Conservation (phyloP, 352 stramenopile genomes). For the Phytophthora kernoviae region DNA sequence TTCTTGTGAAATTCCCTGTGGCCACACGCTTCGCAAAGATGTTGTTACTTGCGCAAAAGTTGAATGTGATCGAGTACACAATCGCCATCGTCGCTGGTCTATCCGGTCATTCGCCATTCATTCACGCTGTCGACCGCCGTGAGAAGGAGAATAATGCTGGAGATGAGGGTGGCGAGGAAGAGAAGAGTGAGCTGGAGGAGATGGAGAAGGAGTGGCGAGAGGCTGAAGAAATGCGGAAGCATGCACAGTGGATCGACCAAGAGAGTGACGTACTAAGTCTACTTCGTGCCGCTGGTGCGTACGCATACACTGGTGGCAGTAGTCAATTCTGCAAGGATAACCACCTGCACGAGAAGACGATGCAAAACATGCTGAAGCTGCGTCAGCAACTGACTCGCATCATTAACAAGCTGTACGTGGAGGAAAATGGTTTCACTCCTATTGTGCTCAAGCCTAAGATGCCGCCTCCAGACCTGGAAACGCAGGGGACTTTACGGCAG, state of each 20-base stretch:
- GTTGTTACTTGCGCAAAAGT: slow-evolving; percentile 80
- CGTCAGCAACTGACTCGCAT: slow-evolving; percentile 83
- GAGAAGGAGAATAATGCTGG: slow-evolving; percentile 45
- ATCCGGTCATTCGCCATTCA: slow-evolving; percentile 78
- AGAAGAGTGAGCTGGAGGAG: slow-evolving; percentile 55
- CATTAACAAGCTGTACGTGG: slow-evolving; percentile 69
- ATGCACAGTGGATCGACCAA: slow-evolving; percentile 78
- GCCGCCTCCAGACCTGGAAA: slow-evolving; percentile 64
- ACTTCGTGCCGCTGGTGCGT: slow-evolving; percentile 75
- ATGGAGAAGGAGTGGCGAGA: slow-evolving; percentile 79
- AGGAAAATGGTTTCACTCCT: slow-evolving; percentile 40
- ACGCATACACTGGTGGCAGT: slow-evolving; percentile 71
- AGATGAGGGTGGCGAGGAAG: slow-evolving; percentile 30
- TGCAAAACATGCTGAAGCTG: slow-evolving; percentile 90
- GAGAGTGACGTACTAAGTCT: slow-evolving; percentile 85
- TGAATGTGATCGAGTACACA: slow-evolving; percentile 76
- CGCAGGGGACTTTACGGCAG: slow-evolving; percentile 67
- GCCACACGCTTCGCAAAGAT: slow-evolving; percentile 91
- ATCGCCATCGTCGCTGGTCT: slow-evolving; percentile 82
- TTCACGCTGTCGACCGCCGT: slow-evolving; percentile 56
- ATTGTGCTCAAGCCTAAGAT: slow-evolving; percentile 68
- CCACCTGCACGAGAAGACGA: slow-evolving; percentile 85
- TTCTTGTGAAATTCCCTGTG: slow-evolving; percentile 89
- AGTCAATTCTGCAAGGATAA: slow-evolving; percentile 75
- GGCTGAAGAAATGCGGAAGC: slow-evolving; percentile 71